Base-by-base conservation (phyloP, 305 asterid species). In the Fraxinus sp. region DNA sequence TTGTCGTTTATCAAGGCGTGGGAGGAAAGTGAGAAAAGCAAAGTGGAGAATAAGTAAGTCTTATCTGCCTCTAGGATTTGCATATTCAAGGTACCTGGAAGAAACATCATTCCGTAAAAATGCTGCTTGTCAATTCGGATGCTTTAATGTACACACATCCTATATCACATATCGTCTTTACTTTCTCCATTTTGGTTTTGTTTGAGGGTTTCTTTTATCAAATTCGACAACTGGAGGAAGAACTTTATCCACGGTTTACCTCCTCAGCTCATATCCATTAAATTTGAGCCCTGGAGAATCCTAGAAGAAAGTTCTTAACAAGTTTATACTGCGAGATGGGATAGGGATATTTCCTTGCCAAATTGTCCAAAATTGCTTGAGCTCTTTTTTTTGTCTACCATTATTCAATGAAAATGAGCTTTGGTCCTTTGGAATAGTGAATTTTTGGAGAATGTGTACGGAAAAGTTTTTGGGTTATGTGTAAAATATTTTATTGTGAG, bases 21-120 rank as follows among this genome's bases (percentile, higher is more conserved):
- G 98, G 99, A 94, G 84, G 98, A 96, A 72, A 89, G 90, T 71
- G 98, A 96, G 83, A 96, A 93, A 30, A 32, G 90, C 87, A 96
- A 91, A 93, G 95, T 88, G 66, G 95, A 94, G 75, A 96, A 94
- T 93, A 96, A 89, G 99, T 96, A 86, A 88, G 90, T 80, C 85
- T 72, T 86, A 16, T 57, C 46, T 20, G 11, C 37, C 39, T 52
- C 64, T 52, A 52, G 24, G 24, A 52, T 52, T 32, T 16, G 24
- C 62, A 52, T 52, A 52, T 52, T 52, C 62, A 52, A 16, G 20
- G 57, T 3, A 52, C 5, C 62, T 16, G 62, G 62, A 52, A 52
- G 22, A 52, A 52, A 16, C 22, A 4, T 52, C 7, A 13, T 1
- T 49, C 59, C 5, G 20, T 14, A 49, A 16, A 49, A 49, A 14